phyloP scores from a whole-genome alignment of 352 stramenopile species.

The Elongisporangium anandrum region DNA sequence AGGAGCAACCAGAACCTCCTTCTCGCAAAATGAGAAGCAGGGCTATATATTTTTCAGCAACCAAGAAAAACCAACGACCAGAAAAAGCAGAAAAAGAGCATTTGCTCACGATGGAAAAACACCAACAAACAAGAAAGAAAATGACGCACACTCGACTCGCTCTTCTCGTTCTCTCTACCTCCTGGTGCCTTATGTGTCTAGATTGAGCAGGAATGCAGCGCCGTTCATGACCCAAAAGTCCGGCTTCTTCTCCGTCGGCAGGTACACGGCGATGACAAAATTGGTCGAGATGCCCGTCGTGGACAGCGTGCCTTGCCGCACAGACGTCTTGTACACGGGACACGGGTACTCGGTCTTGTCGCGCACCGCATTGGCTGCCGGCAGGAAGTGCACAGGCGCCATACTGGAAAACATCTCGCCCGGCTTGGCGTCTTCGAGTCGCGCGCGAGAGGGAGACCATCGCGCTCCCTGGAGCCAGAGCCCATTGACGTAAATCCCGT shows the following conservation, averaged over 20 bases:
- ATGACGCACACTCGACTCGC: conserved; percentile 16
- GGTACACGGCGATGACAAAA: conserved; percentile 90
- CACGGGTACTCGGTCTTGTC: conserved; percentile 78
- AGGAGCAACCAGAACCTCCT: not conserved
- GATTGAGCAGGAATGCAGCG: conserved; percentile 90
- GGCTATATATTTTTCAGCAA: not conserved
- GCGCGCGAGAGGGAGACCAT: conserved; percentile 65
- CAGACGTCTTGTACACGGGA: conserved; percentile 94
- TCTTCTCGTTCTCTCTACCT: conserved; percentile 18
- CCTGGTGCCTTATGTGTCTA: conserved; percentile 75
- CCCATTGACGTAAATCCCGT: conserved; percentile 92
- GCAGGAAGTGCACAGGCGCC: conserved; percentile 89
- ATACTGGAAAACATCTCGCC: conserved; percentile 93
- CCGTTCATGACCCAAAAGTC: conserved; percentile 93
- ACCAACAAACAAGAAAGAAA: conserved; percentile 12
- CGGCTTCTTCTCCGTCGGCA: conserved; percentile 77
- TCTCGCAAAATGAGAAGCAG: not conserved
- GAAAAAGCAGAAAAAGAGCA: not conserved
- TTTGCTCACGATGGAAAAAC: not conserved
- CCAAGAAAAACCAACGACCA: not conserved
- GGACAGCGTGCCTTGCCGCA: conserved; percentile 87
- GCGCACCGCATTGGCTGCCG: conserved; percentile 70
- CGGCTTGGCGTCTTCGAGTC: conserved; percentile 78
- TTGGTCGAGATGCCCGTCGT: conserved; percentile 94
- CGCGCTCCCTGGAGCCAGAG: conserved; percentile 87